A percentile compares a stretch with the other conserved stretches of the same genome.
Evolutionary conservation across 768 basidiomycete genomes (phyloP).

Genomic region (Neoboletus subvelutipes): DNA sequence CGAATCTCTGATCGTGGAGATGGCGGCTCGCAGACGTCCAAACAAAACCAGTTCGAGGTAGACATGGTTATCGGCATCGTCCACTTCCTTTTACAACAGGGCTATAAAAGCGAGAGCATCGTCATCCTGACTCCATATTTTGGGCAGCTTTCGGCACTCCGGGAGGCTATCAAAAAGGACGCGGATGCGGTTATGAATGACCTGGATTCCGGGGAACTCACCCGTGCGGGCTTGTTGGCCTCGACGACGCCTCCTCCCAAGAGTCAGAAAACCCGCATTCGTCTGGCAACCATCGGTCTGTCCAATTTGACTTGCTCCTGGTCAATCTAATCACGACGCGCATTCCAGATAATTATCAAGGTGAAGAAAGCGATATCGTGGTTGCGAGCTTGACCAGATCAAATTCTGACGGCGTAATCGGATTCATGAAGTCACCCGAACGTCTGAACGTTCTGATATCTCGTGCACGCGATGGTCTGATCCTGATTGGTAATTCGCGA

Average conservation of each 20-base stretch:
- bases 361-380: slow-evolving; percentile 72
- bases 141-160: slow-evolving; percentile 58
- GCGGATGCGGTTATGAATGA: slow-evolving; percentile 63
- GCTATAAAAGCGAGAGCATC: slow-evolving; percentile 58
- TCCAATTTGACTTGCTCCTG: background rate
- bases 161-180: slow-evolving; percentile 41
- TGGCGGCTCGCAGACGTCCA: slow-evolving; percentile 49
- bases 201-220: slow-evolving; percentile 56
- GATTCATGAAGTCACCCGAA: slow-evolving; percentile 71
- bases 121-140: slow-evolving; percentile 71
- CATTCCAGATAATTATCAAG: slow-evolving; percentile 67
- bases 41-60: slow-evolving; percentile 60
- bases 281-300: slow-evolving; percentile 66
- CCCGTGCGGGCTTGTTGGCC: slow-evolving; percentile 53
- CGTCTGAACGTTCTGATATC: slow-evolving; percentile 71
- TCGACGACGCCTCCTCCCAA: slow-evolving; percentile 34
- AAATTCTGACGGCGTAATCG: slow-evolving; percentile 54
- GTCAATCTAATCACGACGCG: background rate
- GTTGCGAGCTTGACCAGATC: slow-evolving; percentile 61
- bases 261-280: slow-evolving; percentile 44
- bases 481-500: slow-evolving; percentile 62
- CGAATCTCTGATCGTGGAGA: slow-evolving; percentile 47
- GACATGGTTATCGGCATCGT: slow-evolving; percentile 66
- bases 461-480: slow-evolving; percentile 61
- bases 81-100: slow-evolving; percentile 64